Base-by-base conservation (phyloP, 176 grass and related monocot genomes). In the Phoenix roebelenii region DNA sequence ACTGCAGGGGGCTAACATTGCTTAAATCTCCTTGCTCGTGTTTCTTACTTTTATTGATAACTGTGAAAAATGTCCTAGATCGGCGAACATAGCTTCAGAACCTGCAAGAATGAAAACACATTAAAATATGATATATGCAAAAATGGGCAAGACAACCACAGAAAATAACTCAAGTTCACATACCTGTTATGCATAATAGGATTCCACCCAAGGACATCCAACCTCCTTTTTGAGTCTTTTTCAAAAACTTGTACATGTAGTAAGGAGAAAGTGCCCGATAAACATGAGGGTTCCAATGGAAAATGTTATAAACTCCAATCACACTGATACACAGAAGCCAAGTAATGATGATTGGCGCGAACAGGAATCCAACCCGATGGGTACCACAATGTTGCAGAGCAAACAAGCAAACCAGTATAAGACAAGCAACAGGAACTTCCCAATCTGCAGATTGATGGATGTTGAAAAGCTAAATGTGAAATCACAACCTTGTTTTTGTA, bases 1-100 rank as follows among this genome's bases (percentile, higher is more conserved):
- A 44, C 35, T 3, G 1, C 10, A 44, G 35, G 35, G 35, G 2
- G 35, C 12, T 44, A 44, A 14, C 1, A 44, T 44, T 9, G 1
- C 32, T 39, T 39, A 39, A 39, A 39, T 39, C 32, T 39, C 10
- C 9, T 2, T 30, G 53, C 17, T 18, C 18, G 50, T 73, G 76
- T 74, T 15, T 49, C 51, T 0, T 85, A 97, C 92, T 78, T 83
- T 79, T 73, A 97, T 83, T 52, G 92, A 91, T 54, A 75, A 60
- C 66, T 97, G 92, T n/a, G 92, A 80, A 52, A 97, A 97, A 76
- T 97, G 92, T 22, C 92, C 92, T 61, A 97, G 84, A 69, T 97
- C 92, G 1, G 92, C 87, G 73, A 78, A 97, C 87, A 97, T 97
- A 58, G 87, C 87, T 82, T 97, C 92, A 66, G 92, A 97, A 19